Conservation (phyloP, 2,329 filamentous ascomycete species). For the Xylaria sp. region DNA sequence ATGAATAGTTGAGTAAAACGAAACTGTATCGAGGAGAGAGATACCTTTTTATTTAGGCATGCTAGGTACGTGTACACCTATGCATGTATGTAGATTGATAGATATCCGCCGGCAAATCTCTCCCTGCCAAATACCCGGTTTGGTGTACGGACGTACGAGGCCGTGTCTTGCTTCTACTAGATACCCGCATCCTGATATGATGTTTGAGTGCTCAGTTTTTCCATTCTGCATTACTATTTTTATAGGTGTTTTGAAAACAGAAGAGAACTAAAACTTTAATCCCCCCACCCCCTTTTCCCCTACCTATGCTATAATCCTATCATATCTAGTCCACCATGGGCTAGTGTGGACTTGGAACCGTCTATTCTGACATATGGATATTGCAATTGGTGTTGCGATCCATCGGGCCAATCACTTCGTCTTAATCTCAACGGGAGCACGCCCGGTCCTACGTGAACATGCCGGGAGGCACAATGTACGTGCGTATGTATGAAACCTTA, state of each 20-base stretch:
- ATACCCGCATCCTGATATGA: neutral
- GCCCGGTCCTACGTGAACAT: neutral
- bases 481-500: neutral
- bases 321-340: neutral
- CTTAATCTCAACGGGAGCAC: neutral
- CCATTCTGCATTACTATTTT: neutral
- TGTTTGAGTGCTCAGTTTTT: neutral
- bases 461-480: neutral
- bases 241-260: neutral
- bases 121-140: conserved; percentile 14
- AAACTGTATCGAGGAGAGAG: neutral
- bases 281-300: neutral
- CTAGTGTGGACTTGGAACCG: neutral
- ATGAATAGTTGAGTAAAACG: neutral
- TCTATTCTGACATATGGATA: conserved; percentile 9
- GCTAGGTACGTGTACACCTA: too few species aligned
- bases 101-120: conserved; percentile 25
- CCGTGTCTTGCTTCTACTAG: neutral
- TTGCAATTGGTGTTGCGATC: neutral
- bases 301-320: neutral
- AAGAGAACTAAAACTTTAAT: neutral
- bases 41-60: neutral
- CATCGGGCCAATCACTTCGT: conserved; percentile 6
- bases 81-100: neutral
- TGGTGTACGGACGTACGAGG: conserved; percentile 9